Base-by-base conservation (phyloP, 129 eudicot genomes). In the sunflower (Helianthus annuus) region DNA sequence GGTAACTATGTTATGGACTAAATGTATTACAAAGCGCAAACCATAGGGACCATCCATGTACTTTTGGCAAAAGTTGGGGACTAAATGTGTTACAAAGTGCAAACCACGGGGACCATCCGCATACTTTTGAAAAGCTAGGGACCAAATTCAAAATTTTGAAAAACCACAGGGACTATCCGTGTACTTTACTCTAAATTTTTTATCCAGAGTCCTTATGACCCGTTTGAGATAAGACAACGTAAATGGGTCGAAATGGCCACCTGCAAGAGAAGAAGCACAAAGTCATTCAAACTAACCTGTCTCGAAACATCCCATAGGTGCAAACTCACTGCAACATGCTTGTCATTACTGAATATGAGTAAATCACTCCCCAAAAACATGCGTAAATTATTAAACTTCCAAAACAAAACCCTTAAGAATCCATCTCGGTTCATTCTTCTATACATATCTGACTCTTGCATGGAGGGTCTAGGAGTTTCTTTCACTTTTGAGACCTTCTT, bases 271-370 rank as follows among this genome's bases (percentile, higher is more conserved):
- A 48, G 62, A 51, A 48, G 62, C 51, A 45, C 7, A 12, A 7
- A 38, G 48, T 46, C 15, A 12, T 19, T 29, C 22, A 29, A 29
- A 14, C 76, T 56, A 51, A 92, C 98, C 92, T 95, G 95, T 70
- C 97, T 82, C 15, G 97, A 90, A 44, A 95, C 90, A 86, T 95
- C 99, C 99, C 99, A 95, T 55, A 95, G 78, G 78, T 87, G 99
- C 88, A 95, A 85, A 83, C 99, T 95, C 68, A 95, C 99, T 17
- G 99, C 95, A 73, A 83, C 87, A 74, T 88, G 91, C 72, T 90
- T 95, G 68, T 95, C 99, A 66, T 95, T 95, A 72, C 99, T 90
- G 65, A 95, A 88, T 71, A 95, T 83, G 39, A 90, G 99, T 82
- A 95, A 78, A 76, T 95, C 99, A 83, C 96, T 95, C 66, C 99